Base-by-base conservation (phyloP, 768 basidiomycete species). In the Pleurotus sapidus region DNA sequence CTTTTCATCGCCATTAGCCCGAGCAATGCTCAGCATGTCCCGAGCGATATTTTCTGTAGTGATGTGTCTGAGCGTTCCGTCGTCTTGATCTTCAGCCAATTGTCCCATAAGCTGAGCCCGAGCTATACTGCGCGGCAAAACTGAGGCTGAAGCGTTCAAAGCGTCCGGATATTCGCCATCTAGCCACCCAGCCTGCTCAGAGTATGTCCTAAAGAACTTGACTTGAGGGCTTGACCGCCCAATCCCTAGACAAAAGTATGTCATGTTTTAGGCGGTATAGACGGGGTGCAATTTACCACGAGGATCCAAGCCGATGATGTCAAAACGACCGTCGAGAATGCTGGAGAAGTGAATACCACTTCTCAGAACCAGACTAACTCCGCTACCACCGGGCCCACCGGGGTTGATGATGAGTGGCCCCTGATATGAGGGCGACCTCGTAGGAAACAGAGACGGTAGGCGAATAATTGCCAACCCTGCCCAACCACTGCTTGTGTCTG, bases 241-340 rank as follows among this genome's bases (percentile, higher is more conserved):
- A 24, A 78, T 62, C 18, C 78, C 74, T 76, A 51, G 27, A 12
- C 9, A 30, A 30, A 30, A 9, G n/a, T n/a, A n/a, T n/a, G n/a
- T n/a, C n/a, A n/a, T n/a, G n/a, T n/a, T n/a, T n/a, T n/a, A n/a
- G n/a, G n/a, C n/a, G n/a, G n/a, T n/a, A n/a, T n/a, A n/a, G n/a
- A n/a, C n/a, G n/a, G n/a, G n/a, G n/a, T n/a, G n/a, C n/a, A n/a
- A 55, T 61, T 8, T 59, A 77, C 77, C 77, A 66, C 77, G 63
- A n/a, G 78, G 78, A 60, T 81, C 80, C 58, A 80, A 80, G 4
- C 77, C 71, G 6, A 82, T 68, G 2, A 80, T 60, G 55, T 81
- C 78, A 58, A 76, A 81, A 42, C 71, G 66, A 17, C 74, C 70
- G 5, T 79, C 79, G 7, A 80, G 45, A 12, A 76, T 61, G 0